Percentiles rank a stretch among this genome's conserved stretches.
Evolutionary conservation across 257 asterid species (phyloP).

Genomic region (Solanum medicagineum): DNA sequence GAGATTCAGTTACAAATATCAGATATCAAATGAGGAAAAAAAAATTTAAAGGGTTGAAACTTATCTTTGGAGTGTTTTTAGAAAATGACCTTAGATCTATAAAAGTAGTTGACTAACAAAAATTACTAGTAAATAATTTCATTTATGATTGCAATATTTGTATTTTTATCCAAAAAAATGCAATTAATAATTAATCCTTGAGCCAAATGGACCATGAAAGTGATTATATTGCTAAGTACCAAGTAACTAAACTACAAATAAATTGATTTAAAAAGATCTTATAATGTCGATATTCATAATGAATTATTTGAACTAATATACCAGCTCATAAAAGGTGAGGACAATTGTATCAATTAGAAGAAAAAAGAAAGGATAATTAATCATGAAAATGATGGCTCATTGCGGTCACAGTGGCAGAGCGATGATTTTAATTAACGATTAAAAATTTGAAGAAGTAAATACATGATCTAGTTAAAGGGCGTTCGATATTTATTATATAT

Average conservation of each 20-base stretch:
- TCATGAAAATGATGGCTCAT: neutral
- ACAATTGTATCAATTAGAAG: neutral
- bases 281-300: neutral
- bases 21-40: neutral
- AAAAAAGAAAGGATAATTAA: neutral
- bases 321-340: neutral
- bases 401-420: too few relatives aligned
- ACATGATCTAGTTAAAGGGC: too few relatives aligned
- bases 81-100: neutral
- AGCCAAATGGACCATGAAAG: neutral
- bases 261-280: neutral
- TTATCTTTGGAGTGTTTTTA: neutral
- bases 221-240: neutral
- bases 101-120: neutral
- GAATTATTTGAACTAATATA: neutral
- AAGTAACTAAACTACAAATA: neutral
- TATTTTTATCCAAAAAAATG: neutral
- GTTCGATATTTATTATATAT: too few relatives aligned
- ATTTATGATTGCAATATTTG: neutral
- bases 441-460: too few relatives aligned
- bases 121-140: neutral
- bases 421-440: too few relatives aligned
- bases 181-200: neutral
- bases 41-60: neutral
- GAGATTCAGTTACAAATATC: too few relatives aligned